Percentiles rank a stretch among this genome's conserved stretches.
phyloP scores from a whole-genome alignment of 2,329 filamentous ascomycete species.

The Botryotinia globosa region DNA sequence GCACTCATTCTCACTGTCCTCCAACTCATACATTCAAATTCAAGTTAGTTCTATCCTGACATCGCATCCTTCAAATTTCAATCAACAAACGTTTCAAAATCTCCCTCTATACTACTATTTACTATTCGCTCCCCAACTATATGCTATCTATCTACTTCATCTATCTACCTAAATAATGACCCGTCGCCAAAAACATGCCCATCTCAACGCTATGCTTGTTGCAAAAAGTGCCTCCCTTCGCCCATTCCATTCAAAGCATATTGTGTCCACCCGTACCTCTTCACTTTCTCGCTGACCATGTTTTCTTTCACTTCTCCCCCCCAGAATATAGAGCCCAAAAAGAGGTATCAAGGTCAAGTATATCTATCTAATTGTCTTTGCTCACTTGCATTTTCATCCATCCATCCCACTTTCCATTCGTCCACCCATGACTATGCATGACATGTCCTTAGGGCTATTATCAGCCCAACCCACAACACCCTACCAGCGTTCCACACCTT shows the following conservation, averaged over 20 bases:
- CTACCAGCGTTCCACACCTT: background rate
- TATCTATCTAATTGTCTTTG: conserved; percentile 19
- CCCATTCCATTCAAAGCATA: background rate
- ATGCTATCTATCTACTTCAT: conserved; percentile 11
- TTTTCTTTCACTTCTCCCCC: background rate
- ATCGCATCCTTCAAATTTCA: background rate
- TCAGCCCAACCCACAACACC: background rate
- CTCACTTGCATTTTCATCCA: background rate
- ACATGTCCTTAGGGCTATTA: background rate
- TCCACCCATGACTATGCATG: background rate
- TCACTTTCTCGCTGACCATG: background rate
- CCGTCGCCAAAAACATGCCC: background rate
- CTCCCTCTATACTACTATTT: conserved; percentile 3
- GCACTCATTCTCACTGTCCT: too few relatives aligned
- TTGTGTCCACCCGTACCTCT: background rate
- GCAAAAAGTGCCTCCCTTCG: background rate
- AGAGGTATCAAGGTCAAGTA: conserved; percentile 17
- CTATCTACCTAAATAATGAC: conserved; percentile 3
- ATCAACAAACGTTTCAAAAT: background rate
- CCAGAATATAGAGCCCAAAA: background rate
- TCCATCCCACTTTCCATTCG: background rate
- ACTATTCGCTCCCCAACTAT: background rate
- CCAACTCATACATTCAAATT: background rate
- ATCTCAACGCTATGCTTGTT: conserved; percentile 7
- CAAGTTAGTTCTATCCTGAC: background rate